Conservation (phyloP, 177 flowering plant genomes). For the Vitis hybrid region DNA sequence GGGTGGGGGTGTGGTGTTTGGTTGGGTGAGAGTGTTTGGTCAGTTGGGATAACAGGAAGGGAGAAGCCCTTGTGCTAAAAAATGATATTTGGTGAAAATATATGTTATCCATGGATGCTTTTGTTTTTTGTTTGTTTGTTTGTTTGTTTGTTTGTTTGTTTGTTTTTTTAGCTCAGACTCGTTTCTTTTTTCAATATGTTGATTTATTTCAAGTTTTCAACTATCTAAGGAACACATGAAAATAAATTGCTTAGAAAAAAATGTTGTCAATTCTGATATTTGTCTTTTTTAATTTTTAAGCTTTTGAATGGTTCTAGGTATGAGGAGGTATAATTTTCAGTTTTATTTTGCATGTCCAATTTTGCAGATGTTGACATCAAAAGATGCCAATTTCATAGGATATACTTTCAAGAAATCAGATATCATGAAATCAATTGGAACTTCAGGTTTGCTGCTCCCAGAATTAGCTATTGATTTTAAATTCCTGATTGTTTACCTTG, state of each 20-base stretch:
- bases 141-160: no score
- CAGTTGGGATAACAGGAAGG: no score
- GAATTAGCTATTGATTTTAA: neutral
- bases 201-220: neutral
- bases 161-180: neutral
- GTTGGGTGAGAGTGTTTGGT: no score
- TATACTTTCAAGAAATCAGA: constrained; percentile 88
- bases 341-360: neutral
- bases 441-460: constrained; percentile 51
- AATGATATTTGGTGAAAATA: no score
- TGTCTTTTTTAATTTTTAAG: no score
- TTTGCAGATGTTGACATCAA: constrained; percentile 89
- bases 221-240: neutral
- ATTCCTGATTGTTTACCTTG: neutral
- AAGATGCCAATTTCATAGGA: constrained; percentile 84
- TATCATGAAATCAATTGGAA: constrained; percentile 54
- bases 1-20: no score
- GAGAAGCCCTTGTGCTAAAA: no score
- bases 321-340: no score
- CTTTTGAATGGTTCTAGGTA: no score
- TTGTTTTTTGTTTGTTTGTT: no score
- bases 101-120: no score
- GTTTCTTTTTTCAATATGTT: neutral
- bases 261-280: no score
- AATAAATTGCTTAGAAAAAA: neutral